These are phyloP conservation scores for Cicer cuneatum DNA, from an alignment of 306 rosid genomes.

Conservation along the genomic window DNA sequence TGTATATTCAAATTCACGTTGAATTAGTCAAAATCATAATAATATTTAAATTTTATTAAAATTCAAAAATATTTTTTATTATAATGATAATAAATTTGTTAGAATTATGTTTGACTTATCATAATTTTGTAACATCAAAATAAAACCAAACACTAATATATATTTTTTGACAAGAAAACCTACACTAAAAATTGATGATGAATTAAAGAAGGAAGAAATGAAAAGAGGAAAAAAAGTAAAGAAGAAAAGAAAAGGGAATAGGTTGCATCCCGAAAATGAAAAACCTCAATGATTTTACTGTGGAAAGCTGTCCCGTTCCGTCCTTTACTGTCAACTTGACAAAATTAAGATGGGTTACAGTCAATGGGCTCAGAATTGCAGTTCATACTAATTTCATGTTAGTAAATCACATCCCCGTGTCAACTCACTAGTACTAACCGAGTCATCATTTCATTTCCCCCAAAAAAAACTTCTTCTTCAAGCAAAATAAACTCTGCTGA, in stretches of 20 bases:
- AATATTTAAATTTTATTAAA: no score
- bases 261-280: conserved; percentile 42
- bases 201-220: no score
- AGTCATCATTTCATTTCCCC: conserved; percentile 24
- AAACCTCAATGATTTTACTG: conserved; percentile 57
- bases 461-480: background rate
- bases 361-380: conserved; percentile 60
- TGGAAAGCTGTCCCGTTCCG: conserved; percentile 54
- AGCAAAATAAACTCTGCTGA: background rate
- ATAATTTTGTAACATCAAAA: no score
- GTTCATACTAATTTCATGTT: conserved; percentile 52
- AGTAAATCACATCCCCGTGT: conserved; percentile 35
- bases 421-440: conserved; percentile 44
- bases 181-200: no score
- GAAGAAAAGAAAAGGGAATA: conserved; percentile 39
- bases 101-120: no score
- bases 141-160: no score
- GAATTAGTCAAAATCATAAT: no score
- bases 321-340: conserved; percentile 63
- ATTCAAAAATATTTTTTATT: no score
- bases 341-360: conserved; percentile 68
- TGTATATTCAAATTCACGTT: no score
- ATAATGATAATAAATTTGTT: no score
- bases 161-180: no score
- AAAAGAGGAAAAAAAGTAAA: no score